Base-by-base conservation (phyloP, 805 yeast genomes). In the Pichia kluyveri region DNA sequence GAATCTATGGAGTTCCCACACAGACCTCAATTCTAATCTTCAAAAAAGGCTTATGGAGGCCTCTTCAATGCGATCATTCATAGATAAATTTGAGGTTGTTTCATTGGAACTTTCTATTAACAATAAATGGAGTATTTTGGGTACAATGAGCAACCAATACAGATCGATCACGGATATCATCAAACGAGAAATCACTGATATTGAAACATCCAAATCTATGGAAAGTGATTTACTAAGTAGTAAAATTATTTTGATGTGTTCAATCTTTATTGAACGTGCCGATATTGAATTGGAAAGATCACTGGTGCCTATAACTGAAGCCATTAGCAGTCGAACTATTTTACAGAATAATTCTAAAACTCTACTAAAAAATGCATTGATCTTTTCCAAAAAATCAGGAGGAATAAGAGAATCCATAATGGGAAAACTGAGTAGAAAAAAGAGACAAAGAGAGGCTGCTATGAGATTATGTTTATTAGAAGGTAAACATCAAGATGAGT, bases 251-350 rank as follows among this genome's bases (percentile, higher is more conserved):
- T 73, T 72, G 48, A 50, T 75, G 2, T 63, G 75, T 50, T 65
- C 71, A 9, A 60, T 76, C 1, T 54, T 69, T 32, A 71, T 76
- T n/a, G 77, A 75, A 32, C 62, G 82, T 43, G 70, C 78, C 1
- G 82, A 77, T 55, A 66, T 76, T 4, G 81, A 76, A 47, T 55
- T 74, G 12, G 80, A 75, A 56, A 62, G 81, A 47, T 62, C 72
- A n/a, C 68, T 65, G 41, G 32, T 73, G 4, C 44, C 56, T 0
- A 51, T 46, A 27, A 65, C 62, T 10, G 58, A 62, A 26, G 69
- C 75, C 0, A 49, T 51, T 2, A 63, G 63, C 15, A 65, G 66
- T 53, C 49, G 50, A 18, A 52, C 49, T 3, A 55, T 71, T 0
- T 58, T 77, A 18, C 48, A 63, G 8, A 58, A 61, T 12, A 77